Conservation (phyloP, 768 basidiomycete genomes). For the Lentinula edodes region DNA sequence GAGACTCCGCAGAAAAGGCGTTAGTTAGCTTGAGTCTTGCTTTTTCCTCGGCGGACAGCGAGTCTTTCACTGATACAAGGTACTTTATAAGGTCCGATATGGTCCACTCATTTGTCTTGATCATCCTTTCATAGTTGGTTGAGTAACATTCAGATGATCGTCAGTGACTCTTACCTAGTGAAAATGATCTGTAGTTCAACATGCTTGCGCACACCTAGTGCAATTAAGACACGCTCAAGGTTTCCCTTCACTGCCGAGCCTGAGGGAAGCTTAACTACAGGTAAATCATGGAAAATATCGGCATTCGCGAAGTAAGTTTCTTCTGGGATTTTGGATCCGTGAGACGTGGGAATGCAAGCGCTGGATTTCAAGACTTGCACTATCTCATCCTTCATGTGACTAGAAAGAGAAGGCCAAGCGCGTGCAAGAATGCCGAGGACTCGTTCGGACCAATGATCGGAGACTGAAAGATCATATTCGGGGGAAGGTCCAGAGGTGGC, state of each 20-base stretch:
- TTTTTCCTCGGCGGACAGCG: conserved; percentile 38
- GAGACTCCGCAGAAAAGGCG: conserved; percentile 64
- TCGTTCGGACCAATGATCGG: conserved; percentile 74
- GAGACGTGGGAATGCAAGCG: conserved; percentile 66
- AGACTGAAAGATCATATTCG: conserved; percentile 59
- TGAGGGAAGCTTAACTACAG: conserved; percentile 70
- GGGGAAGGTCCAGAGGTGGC: conserved; percentile 32
- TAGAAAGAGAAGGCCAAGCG: conserved; percentile 64
- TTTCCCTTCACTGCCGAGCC: conserved; percentile 56
- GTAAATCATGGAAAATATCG: conserved; percentile 84
- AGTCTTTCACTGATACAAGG: conserved; percentile 72
- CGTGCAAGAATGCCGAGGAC: conserved; percentile 63
- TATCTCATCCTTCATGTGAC: conserved; percentile 41
- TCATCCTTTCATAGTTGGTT: conserved; percentile 49
- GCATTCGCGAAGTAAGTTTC: conserved; percentile 84
- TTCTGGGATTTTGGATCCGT: conserved; percentile 65
- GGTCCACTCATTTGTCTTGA: conserved; percentile 88
- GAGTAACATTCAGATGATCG: background rate
- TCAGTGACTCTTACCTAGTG: conserved; percentile 49
- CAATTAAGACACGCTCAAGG: conserved; percentile 65
- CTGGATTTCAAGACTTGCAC: conserved; percentile 41
- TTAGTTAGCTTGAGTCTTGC: conserved; percentile 59
- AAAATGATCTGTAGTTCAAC: conserved; percentile 95
- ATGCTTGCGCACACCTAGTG: conserved; percentile 82
- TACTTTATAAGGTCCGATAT: conserved; percentile 82